A percentile compares a stretch with the other conserved stretches of the same genome.
These are phyloP conservation scores for Echium plantagineum DNA, from an alignment of 257 asterid species.

Conservation along the genomic window DNA sequence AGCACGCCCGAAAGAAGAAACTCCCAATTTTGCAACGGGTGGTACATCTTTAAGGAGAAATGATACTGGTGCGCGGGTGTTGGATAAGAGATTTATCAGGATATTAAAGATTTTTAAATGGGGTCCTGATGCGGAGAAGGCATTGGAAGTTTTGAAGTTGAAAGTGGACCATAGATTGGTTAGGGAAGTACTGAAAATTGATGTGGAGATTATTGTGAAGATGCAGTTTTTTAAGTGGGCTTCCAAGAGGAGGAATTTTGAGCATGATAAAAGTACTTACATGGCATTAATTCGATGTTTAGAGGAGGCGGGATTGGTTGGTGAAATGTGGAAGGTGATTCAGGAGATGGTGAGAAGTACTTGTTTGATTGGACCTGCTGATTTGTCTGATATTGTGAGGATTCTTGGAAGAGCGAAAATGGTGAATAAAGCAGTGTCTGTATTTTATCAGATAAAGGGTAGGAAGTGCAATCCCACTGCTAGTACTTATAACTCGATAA, in stretches of 20 bases:
- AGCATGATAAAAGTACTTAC: slow-evolving; percentile 65
- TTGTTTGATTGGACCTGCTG: slow-evolving; percentile 42
- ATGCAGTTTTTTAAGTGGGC: slow-evolving; percentile 85
- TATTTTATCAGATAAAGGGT: slow-evolving; percentile 63
- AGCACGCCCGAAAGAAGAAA: slow-evolving; percentile 43
- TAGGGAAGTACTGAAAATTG: slow-evolving; percentile 64
- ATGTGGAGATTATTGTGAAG: slow-evolving; percentile 68
- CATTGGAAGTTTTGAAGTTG: slow-evolving; percentile 63
- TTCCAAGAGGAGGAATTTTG: slow-evolving; percentile 70
- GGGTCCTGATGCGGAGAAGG: slow-evolving; percentile 93
- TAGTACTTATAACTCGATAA: slow-evolving; percentile 64
- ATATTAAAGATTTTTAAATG: slow-evolving; percentile 87
- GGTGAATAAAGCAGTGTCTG: slow-evolving; percentile 60
- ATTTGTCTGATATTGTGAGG: slow-evolving; percentile 53
- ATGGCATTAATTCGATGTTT: slow-evolving; percentile 59
- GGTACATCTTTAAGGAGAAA: slow-evolving; percentile 12
- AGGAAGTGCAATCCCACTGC: slow-evolving; percentile 76
- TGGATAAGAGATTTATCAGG: slow-evolving; percentile 80
- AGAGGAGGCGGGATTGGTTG: slow-evolving; percentile 50
- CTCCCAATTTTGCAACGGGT: slow-evolving; percentile 17
- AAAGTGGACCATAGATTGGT: slow-evolving; percentile 68
- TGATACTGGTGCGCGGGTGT: slow-evolving; percentile 26
- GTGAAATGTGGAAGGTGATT: slow-evolving; percentile 70
- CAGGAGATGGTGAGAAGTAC: slow-evolving; percentile 69
- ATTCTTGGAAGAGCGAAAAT: slow-evolving; percentile 64